These are phyloP conservation scores for Solanum peruvianum DNA, from an alignment of 257 asterid genomes.

Conservation along the genomic window DNA sequence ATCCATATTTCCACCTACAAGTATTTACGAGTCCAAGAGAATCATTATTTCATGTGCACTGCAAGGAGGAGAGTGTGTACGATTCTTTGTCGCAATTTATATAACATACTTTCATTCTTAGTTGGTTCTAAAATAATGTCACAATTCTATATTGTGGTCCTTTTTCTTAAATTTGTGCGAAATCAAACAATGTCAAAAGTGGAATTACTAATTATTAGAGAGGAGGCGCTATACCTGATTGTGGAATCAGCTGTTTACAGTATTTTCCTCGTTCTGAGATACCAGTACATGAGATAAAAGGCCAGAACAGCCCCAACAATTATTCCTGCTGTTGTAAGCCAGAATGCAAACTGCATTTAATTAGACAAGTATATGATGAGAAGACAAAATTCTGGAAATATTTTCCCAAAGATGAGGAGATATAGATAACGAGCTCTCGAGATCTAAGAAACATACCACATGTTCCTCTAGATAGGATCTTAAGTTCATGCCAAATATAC, in stretches of 20 bases:
- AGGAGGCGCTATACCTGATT: not conserved
- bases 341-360: slow-evolving; percentile 73
- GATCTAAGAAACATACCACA: slow-evolving; percentile 32
- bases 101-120: too few relatives aligned
- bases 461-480: slow-evolving; percentile 92
- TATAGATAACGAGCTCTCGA: not conserved
- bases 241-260: slow-evolving; percentile 23
- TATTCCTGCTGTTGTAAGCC: slow-evolving; percentile 92
- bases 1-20: not conserved
- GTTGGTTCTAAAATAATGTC: too few relatives aligned
- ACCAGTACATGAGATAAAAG: slow-evolving; percentile 62
- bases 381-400: not conserved
- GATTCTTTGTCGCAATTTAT: too few relatives aligned
- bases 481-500: slow-evolving; percentile 98
- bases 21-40: not conserved
- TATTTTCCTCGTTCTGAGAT: slow-evolving; percentile 69
- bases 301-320: slow-evolving; percentile 58
- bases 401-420: not conserved
- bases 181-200: not conserved
- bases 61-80: not conserved
- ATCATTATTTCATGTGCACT: not conserved
- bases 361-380: not conserved
- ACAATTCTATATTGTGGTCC: too few relatives aligned
- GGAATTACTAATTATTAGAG: not conserved
- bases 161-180: not conserved